A percentile compares a stretch with the other conserved stretches of the same genome.
These are phyloP conservation scores for Syncephalastrum contaminatum DNA, from an alignment of 371 early-diverging fungal species.

Conservation along the genomic window DNA sequence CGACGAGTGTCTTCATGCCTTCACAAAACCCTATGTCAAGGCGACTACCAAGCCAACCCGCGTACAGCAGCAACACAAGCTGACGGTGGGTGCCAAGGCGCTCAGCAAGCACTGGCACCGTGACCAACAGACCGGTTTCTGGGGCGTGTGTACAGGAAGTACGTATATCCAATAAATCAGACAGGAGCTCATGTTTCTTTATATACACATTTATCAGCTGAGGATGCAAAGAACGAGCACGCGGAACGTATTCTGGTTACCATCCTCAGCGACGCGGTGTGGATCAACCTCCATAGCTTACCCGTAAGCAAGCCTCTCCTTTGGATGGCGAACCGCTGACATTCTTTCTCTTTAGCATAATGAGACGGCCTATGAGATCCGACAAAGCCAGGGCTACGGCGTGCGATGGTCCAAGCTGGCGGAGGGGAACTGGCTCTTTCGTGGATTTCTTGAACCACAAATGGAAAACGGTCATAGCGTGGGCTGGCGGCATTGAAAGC, in stretches of 20 bases:
- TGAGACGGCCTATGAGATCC: constrained; percentile 33
- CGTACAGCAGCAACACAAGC: constrained; percentile 12
- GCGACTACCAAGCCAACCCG: constrained; percentile 10
- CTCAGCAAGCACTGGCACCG: constrained; percentile 47
- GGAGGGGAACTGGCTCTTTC: constrained; percentile 23
- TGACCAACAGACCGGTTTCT: constrained; percentile 30
- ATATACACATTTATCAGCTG: too few relatives aligned
- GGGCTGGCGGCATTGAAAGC: constrained; percentile 39
- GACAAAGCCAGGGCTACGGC: constrained; percentile 38
- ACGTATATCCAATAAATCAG: constrained; percentile 6
- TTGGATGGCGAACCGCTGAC: not conserved
- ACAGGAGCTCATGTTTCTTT: not conserved
- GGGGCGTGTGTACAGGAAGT: constrained; percentile 40
- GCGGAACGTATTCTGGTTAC: constrained; percentile 28
- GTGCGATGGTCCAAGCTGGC: constrained; percentile 25
- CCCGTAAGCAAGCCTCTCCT: constrained; percentile 21
- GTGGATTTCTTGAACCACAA: constrained; percentile 47
- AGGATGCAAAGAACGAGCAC: constrained; percentile 33
- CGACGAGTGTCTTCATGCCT: constrained; percentile 20
- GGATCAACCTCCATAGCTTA: constrained; percentile 40
- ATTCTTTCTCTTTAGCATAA: constrained; percentile 24
- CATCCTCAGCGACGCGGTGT: constrained; percentile 28
- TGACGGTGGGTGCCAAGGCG: constrained; percentile 43
- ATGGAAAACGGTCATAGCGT: constrained; percentile 38
- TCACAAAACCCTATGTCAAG: constrained; percentile 15